Evolutionary conservation across 2,329 filamentous ascomycete species (phyloP), one percentile per base, ranked within the genome.

Genomic region (Sclerotinia subarctica): DNA sequence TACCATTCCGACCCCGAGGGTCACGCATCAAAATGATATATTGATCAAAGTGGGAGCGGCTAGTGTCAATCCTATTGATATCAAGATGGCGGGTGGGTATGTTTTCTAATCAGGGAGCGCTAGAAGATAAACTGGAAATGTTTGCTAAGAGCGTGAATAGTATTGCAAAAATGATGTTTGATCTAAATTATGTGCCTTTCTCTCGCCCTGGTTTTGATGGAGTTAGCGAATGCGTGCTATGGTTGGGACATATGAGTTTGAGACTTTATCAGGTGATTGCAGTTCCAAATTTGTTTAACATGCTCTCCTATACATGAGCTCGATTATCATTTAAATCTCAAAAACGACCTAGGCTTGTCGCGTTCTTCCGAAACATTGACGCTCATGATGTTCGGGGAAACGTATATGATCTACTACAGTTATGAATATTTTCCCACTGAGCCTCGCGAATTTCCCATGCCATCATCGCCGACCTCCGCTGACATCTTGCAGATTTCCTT

Each of bases 11-110:
- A 76, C 80, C 3, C 83, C 84, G 0, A 71, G 70, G n/a, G 82
- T 85, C 60, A 76, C 75, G 3, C 72, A 76, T 8, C 78, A 82
- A 1, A 76, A 81, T 38, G 77, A 85, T 5, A 75, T 86, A 1
- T 73, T 85, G 2, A 79, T 83, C 51, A 78, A 76, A 59, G 80
- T 83, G 11, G 75, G 81, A 65, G 81, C 81, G 4, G 81, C 81
- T 0, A 79, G 78, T 57, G 75, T 83, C 52, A 83, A 84, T 69
- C 80, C 82, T 0, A 74, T 82, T 3, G 81, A 83, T 73, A 77
- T 82, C 5, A 75, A 76, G 67, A 60, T 76, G 66, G 81, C 80
- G 0, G 73, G 73, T 21, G 80, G 80, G 71, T 70, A 46, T 49
- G 35, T 38, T 38, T 38, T 38, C 35, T 13, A 38, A 38, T 38